Percentiles rank a stretch among this genome's conserved stretches.
Conservation (phyloP, 73 alveolate species). For the Blepharisma stoltei region DNA sequence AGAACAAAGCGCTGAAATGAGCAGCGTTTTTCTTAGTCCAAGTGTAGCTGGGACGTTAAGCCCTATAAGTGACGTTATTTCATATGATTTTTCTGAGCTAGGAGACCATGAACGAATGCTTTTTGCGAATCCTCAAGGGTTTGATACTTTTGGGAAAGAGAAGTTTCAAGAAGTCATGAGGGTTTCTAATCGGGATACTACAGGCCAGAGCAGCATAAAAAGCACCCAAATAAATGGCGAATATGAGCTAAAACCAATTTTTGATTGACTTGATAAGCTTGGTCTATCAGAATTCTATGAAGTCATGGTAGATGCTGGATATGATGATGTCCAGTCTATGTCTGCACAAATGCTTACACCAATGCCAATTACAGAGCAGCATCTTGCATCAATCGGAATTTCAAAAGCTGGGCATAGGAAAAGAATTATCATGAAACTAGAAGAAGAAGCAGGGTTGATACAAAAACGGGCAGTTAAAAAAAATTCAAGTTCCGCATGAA, state of each 20-base stretch:
- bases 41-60: background rate
- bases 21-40: background rate
- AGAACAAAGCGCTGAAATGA: background rate
- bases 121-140: background rate
- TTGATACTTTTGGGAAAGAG: constrained; percentile 21
- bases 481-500: background rate
- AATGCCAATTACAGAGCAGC: constrained; percentile 15
- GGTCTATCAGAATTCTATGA: constrained; percentile 5
- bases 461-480: background rate
- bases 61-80: background rate
- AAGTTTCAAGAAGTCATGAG: constrained; percentile 2
- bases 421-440: background rate
- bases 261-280: constrained; percentile 8
- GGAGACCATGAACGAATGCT: background rate
- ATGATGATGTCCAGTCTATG: constrained; percentile 23
- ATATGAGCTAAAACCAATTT: background rate
- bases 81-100: background rate
- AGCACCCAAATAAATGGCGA: too few species aligned
- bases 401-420: constrained; percentile 5
- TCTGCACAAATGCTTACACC: background rate
- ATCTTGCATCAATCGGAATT: background rate
- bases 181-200: too few species aligned
- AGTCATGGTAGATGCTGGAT: constrained; percentile 27
- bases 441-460: constrained; percentile 5
- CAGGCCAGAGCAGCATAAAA: too few species aligned